Conservation (phyloP, 2,329 filamentous ascomycete genomes). For the Pseudocercospora eumusae region DNA sequence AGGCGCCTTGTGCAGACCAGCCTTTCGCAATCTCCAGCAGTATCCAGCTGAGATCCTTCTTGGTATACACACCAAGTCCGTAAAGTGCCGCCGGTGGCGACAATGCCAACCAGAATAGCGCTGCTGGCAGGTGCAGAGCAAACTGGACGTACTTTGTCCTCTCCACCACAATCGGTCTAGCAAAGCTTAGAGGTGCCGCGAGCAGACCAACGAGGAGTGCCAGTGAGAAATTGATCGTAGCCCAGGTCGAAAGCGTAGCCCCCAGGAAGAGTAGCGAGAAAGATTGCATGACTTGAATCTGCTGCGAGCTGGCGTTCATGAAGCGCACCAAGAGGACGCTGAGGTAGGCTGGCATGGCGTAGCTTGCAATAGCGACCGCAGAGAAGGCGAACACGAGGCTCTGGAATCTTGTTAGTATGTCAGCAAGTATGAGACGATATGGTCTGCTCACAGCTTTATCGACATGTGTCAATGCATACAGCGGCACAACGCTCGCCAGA, state of each 20-base stretch:
- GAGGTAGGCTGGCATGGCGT: slow-evolving; percentile 36
- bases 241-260: slow-evolving; percentile 86
- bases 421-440: slow-evolving; percentile 29
- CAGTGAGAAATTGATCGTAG: slow-evolving; percentile 93
- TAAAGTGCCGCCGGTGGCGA: slow-evolving; percentile 32
- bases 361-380: slow-evolving; percentile 49
- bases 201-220: slow-evolving; percentile 81
- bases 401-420: slow-evolving; percentile 12
- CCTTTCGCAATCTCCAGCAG: slow-evolving; percentile 38
- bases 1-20: slow-evolving; percentile 38
- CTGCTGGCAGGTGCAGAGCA: slow-evolving; percentile 15
- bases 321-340: slow-evolving; percentile 25
- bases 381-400: slow-evolving; percentile 54
- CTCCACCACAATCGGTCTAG: slow-evolving; percentile 43
- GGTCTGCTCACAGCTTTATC: slow-evolving; percentile 60
- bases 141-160: slow-evolving; percentile 16
- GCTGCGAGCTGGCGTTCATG: slow-evolving; percentile 51
- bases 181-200: slow-evolving; percentile 76
- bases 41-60: slow-evolving; percentile 27
- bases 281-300: slow-evolving; percentile 78
- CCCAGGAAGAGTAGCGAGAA: slow-evolving; percentile 91
- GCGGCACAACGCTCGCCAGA: slow-evolving; percentile 73
- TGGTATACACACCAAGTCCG: slow-evolving; percentile 26
- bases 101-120: slow-evolving; percentile 22
- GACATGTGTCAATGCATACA: slow-evolving; percentile 82